Evolutionary conservation across 1,139 yeast genomes (phyloP), one percentile per base, ranked within the genome.

Genomic region (Schizosaccharomyces versatilis): DNA sequence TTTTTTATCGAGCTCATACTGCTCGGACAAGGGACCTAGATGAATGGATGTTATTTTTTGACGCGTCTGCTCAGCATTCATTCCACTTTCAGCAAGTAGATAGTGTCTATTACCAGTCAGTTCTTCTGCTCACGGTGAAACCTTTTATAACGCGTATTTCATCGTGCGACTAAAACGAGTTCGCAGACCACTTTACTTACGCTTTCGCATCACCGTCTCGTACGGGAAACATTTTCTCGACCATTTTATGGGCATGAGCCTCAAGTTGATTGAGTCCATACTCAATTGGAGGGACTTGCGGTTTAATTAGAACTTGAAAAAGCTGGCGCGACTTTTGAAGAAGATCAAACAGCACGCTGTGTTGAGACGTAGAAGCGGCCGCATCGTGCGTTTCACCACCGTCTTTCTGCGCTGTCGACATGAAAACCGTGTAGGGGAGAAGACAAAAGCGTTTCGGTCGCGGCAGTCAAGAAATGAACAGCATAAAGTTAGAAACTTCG

Each of bases 61-160:
- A 60, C 83, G 88, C 53, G 88, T 80, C 56, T 85, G 94, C 62
- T 86, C 95, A 51, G 94, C 84, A 57, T 85, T 81, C 56, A 88
- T 74, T 0, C 95, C 96, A 64, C 93, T 82, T 0, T 90, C 84
- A 1, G 96, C 95, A 56, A 90, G 72, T 52, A 88, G 70, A 65
- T 88, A 88, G 63, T 86, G 96, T 24, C 49, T 44, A 44, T 12
- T 10, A 3, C 19, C 6, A 19, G 38, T 44, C 32, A 44, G 47
- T 24, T 12, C 9, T 14, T n/a, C 47, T 24, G 32, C 32, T 24
- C 32, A 24, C 6, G 14, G 6, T n/a, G n/a, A n/a, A n/a, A n/a
- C n/a, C n/a, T n/a, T n/a, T n/a, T n/a, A n/a, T n/a, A n/a, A 7
- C 32, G 38, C 14, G 14, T 24, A 10, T 10, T 14, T 9, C 15